Evolutionary conservation across 345 rosid species (phyloP), one percentile per base, ranked within the genome.

Genomic region (Orychophragmus violaceus): DNA sequence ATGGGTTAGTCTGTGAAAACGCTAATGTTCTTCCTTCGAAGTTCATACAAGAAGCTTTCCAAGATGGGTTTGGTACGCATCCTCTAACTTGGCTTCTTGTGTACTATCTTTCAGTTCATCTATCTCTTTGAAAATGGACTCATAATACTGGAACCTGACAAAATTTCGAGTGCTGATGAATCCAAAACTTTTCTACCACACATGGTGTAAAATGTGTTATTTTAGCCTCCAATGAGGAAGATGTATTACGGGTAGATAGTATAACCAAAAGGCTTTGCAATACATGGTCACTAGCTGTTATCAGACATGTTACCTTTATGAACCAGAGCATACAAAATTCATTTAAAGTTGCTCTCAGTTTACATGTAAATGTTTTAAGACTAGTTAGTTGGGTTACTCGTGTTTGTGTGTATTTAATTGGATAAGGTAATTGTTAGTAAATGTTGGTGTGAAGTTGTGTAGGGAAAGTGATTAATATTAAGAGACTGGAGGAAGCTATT

Each of bases 1-100:
- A 74, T 60, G 90, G 97, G 69, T 71, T 91, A 71, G 93, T 88
- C 28, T 94, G 95, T 64, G 97, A 94, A 78, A 95, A 95, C 59
- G 99, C 99, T 30, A 88, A 87, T 82, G 95, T 89, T 71, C 93
- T 94, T 80, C 96, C 97, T 18, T 62, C 95, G 1, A 94, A 85
- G 68, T 87, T 94, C 79, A 64, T 91, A 24, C 84, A 84, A 64
- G 90, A 91, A 49, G 80, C 99, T 70, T 87, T 94, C 65, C 79
- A 82, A 36, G 75, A 81, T 73, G 89, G 85, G 61, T 74, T 78
- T 77, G 96, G 96, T 94, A 84, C 74, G 84, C 65, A 28, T 76
- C 49, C 76, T 56, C 36, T 28, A 3, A 10, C 2, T 62, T 66
- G 51, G 35, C 68, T 23, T 58, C 1, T n/a, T 24, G 3, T 19